Evolutionary conservation across 306 rosid species (phyloP), one percentile per base, ranked within the genome.

Genomic region (Cucurbita maxima): DNA sequence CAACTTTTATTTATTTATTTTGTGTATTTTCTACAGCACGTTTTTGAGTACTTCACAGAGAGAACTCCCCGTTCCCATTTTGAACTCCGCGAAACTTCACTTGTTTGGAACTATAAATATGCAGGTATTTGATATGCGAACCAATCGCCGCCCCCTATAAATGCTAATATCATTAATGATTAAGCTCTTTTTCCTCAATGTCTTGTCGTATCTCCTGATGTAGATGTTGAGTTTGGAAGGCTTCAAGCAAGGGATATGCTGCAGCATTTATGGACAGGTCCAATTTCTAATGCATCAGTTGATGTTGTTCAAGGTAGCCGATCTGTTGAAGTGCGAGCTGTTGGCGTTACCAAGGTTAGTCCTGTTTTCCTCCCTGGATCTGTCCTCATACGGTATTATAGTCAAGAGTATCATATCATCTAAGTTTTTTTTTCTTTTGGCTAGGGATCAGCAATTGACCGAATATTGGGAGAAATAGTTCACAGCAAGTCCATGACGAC

Each of bases 241-340:
- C 86, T 93, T 71, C 98, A 93, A 87, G 98, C 98, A 37, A 87
- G 89, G 83, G 98, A 93, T 76, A 86, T 93, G 98, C 80, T 93
- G 77, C 98, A 93, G 86, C 98, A 93, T 86, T 96, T 93, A 74
- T 93, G 98, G 89, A 93, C 96, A 3, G 98, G 97, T 63, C 96
- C 98, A 72, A 93, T 93, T 80, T 93, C 98, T 58, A 93, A 93
- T 80, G 92, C 98, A 48, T 82, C 95, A 25, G 88, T 94, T 57
- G 98, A 94, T 75, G 98, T 94, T 80, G 90, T 94, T 79, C 98
- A 94, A 82, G 98, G 98, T 4, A 91, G 90, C 84, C 88, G 92
- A 68, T 94, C 98, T 15, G 97, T 90, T 57, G 97, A 94, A 79
- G 97, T 94, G 79, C 94, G 98, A 79, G 90, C 97, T 19, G 92